These are phyloP conservation scores for Ajuga reptans DNA, from an alignment of 305 asterid genomes.

Conservation along the genomic window DNA sequence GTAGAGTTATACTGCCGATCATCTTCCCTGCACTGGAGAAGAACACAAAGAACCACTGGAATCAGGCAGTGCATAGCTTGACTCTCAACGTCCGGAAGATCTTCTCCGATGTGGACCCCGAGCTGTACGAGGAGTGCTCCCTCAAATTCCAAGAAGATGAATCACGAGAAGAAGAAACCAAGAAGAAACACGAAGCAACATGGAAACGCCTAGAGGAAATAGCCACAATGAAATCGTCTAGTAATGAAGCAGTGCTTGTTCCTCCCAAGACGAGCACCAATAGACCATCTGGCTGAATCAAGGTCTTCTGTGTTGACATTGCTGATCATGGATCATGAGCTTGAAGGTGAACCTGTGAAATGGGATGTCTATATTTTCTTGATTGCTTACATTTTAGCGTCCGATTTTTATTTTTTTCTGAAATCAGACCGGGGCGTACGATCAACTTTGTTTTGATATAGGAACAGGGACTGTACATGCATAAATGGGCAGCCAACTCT, in stretches of 20 bases:
- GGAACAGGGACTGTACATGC: conserved; percentile 41
- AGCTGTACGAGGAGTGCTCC: conserved; percentile 74
- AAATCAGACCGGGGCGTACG: conserved; percentile 24
- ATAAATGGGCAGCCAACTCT: conserved; percentile 37
- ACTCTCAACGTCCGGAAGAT: conserved; percentile 66
- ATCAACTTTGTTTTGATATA: conserved; percentile 23
- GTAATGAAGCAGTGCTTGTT: conserved; percentile 46
- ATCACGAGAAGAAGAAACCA: conserved; percentile 40
- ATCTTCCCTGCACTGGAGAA: conserved; percentile 48
- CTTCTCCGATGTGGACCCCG: conserved; percentile 59
- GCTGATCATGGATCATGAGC: conserved; percentile 27
- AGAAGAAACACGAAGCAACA: conserved; percentile 55
- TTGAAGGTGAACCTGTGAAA: conserved; percentile 18
- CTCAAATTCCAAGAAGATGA: conserved; percentile 62
- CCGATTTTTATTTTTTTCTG: not conserved
- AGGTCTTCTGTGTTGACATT: not conserved
- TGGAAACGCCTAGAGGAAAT: conserved; percentile 79
- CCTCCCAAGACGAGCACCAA: conserved; percentile 29
- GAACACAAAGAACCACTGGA: conserved; percentile 45
- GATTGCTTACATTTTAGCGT: conserved; percentile 15
- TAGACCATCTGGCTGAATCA: conserved; percentile 39
- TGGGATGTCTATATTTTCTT: conserved; percentile 15
- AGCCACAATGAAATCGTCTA: conserved; percentile 48
- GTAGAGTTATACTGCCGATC: conserved; percentile 40
- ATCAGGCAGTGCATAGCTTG: conserved; percentile 45